These are phyloP conservation scores for Ustilago curta DNA, from an alignment of 1,284 basidiomycete genomes.

Conservation along the genomic window DNA sequence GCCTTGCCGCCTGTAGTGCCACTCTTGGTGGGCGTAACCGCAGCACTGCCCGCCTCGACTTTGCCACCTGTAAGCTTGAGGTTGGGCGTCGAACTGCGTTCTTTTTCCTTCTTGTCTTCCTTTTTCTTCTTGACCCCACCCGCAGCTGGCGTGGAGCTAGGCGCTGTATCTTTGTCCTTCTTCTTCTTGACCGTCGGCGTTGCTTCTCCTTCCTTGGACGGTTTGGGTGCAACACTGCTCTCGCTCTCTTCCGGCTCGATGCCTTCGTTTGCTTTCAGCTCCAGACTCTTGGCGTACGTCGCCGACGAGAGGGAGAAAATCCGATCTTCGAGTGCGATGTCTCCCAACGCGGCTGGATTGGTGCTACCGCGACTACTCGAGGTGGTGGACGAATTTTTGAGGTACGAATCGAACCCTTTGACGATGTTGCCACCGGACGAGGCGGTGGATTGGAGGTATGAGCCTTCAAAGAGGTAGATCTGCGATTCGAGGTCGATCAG, in stretches of 20 bases:
- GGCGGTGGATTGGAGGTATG: slow-evolving; percentile 63
- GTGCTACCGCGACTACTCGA: not conserved
- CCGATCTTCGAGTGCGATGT: slow-evolving; percentile 59
- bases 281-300: slow-evolving; percentile 62
- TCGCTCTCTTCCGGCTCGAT: slow-evolving; percentile 22
- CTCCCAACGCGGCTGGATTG: slow-evolving; percentile 5
- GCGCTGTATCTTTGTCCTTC: slow-evolving; percentile 22
- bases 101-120: slow-evolving; percentile 32
- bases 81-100: slow-evolving; percentile 24
- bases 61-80: slow-evolving; percentile 16
- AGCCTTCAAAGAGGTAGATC: slow-evolving; percentile 68
- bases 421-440: slow-evolving; percentile 68
- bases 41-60: slow-evolving; percentile 10
- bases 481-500: slow-evolving; percentile 67
- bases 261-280: slow-evolving; percentile 60
- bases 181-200: slow-evolving; percentile 19
- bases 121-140: slow-evolving; percentile 23
- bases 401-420: slow-evolving; percentile 66
- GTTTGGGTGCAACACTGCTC: slow-evolving; percentile 20
- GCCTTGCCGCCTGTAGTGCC: slow-evolving; percentile 3
- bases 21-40: slow-evolving; percentile 16
- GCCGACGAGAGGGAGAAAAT: slow-evolving; percentile 62
- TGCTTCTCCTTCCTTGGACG: not conserved
- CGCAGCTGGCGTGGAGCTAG: not conserved
- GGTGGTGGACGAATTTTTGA: slow-evolving; percentile 49